Percentiles rank a stretch among this genome's conserved stretches.
Evolutionary conservation across 441 rosid species (phyloP).

Genomic region (Raphanus hybrid): DNA sequence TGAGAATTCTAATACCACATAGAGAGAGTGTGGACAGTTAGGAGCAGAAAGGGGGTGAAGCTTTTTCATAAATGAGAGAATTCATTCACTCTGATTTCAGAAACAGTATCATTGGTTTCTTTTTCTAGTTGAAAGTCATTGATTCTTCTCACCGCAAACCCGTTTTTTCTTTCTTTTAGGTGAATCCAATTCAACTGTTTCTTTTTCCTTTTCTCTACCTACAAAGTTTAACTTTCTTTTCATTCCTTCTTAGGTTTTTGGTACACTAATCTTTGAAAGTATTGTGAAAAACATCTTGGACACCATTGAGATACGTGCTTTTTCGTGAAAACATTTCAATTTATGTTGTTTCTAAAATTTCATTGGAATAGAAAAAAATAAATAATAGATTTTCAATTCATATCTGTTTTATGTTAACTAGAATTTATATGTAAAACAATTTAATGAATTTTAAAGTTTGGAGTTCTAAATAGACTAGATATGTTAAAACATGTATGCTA

Average conservation of each 20-base stretch:
- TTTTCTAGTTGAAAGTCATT: conserved; percentile 29
- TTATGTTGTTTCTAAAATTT: neutral
- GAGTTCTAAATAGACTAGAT: too few species aligned
- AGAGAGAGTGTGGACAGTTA: conserved; percentile 29
- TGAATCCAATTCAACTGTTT: neutral
- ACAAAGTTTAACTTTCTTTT: neutral
- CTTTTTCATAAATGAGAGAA: conserved; percentile 51
- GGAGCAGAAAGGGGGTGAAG: conserved; percentile 39
- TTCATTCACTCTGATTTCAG: conserved; percentile 27
- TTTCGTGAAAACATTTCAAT: neutral
- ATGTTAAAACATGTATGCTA: too few species aligned
- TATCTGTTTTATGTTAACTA: too few species aligned
- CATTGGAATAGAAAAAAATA: neutral
- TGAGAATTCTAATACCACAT: neutral
- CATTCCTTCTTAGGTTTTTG: neutral
- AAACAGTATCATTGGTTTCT: conserved; percentile 32
- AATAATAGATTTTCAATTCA: neutral
- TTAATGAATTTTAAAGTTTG: neutral
- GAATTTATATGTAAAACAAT: neutral
- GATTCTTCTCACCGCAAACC: conserved; percentile 23
- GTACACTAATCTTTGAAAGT: neutral
- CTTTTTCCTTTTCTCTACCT: neutral
- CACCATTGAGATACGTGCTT: neutral
- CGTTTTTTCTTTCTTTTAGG: conserved; percentile 23
- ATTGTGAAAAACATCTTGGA: neutral